phyloP scores from a whole-genome alignment of 176 grass and related monocot genomes.

The Themeda triandra region DNA sequence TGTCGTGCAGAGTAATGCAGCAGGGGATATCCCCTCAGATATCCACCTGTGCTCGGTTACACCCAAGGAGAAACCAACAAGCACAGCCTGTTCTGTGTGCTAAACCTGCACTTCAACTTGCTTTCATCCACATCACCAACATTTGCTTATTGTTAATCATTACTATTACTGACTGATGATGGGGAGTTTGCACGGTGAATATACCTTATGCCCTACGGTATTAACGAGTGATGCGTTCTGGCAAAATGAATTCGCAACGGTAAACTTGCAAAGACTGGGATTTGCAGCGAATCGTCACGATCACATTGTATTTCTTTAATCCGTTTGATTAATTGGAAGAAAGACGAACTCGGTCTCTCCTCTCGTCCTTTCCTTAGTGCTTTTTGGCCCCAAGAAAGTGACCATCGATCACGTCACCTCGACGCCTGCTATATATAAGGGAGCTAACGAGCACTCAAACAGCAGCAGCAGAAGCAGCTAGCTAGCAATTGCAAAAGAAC shows the following conservation, averaged over 20 bases:
- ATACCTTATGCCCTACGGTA: neutral
- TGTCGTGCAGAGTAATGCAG: neutral
- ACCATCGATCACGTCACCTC: neutral
- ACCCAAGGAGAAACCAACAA: conserved; percentile 25
- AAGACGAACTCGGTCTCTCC: neutral
- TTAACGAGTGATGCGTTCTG: neutral
- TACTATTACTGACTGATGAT: neutral
- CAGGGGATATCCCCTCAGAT: conserved; percentile 38
- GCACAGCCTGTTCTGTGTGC: neutral
- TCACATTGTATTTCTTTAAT: neutral
- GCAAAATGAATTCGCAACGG: neutral
- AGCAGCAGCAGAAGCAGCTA: neutral
- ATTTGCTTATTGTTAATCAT: neutral
- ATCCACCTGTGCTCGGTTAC: conserved; percentile 17
- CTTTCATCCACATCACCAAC: conserved; percentile 13
- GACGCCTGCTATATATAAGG: neutral
- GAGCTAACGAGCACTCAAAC: neutral
- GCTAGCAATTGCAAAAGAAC: neutral
- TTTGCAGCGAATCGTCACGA: neutral
- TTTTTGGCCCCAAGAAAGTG: neutral
- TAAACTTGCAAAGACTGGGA: neutral
- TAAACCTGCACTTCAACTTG: neutral
- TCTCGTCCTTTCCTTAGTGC: neutral
- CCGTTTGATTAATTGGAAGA: neutral
- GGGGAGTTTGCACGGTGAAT: neutral